Evolutionary conservation across 345 rosid species (phyloP), one percentile per base, ranked within the genome.

Genomic region (Eucalyptus marginata): DNA sequence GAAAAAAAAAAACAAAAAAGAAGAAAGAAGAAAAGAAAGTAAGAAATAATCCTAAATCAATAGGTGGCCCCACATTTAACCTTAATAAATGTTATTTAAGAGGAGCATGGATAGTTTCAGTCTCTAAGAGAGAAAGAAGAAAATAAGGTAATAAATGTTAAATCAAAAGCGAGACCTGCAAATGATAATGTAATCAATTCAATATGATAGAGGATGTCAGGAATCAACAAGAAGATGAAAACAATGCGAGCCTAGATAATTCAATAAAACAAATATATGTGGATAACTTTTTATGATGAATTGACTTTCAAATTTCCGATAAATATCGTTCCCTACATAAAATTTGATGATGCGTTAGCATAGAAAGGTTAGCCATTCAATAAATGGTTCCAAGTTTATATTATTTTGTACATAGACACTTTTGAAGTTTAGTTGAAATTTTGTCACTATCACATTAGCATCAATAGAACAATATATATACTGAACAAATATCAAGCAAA

Each of bases 231-330:
- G 10, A 50, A 50, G 52, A 50, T 50, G 1, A 50, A 50, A 50
- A 50, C 52, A 49, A 49, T 0, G 18, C 0, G 1, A 50, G 52
- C 52, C 18, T 50, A 0, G 59, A 54, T 9, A 22, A 54, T 22
- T 54, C 59, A 54, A 54, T 54, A 54, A 54, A 54, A 54, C 24
- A 54, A 54, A 54, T 54, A 54, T 58, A 58, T 58, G 29, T 5
- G 1, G 29, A 24, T 11, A 58, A 24, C 64, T 58, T 58, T 58
- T 58, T 24, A 25, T 58, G 6, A 24, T 24, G 13, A 58, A 58
- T 50, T 24, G 29, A 58, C 64, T 24, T 0, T 58, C 64, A 58
- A 58, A 25, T 25, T 58, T 58, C 14, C 0, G 3, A 25, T 58
- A 58, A 0, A 58, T 58, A 10, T 25, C 0, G 1, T 10, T 58